These are phyloP conservation scores for Corylus avellana DNA, from an alignment of 306 rosid genomes.

Conservation along the genomic window DNA sequence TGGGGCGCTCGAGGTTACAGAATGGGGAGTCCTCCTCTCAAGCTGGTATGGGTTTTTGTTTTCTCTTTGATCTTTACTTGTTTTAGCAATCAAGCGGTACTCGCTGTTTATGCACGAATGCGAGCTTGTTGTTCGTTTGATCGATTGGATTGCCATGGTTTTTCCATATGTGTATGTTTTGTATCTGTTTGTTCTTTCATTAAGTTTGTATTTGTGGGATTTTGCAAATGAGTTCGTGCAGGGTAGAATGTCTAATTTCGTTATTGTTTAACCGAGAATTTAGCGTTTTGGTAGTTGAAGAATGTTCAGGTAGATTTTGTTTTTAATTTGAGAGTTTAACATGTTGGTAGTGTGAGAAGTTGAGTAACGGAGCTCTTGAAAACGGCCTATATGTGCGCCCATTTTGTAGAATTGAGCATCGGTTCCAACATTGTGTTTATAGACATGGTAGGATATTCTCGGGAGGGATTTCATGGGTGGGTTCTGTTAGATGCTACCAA, in stretches of 20 bases:
- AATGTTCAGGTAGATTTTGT: not conserved
- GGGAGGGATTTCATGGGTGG: not conserved
- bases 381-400: not conserved
- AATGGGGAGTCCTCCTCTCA: conserved; percentile 67
- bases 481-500: not conserved
- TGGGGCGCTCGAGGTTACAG: conserved; percentile 60
- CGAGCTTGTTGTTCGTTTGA: not conserved
- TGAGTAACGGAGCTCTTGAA: not conserved
- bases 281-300: not conserved
- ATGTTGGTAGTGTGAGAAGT: not conserved
- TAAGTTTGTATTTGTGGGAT: not conserved
- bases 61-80: not conserved
- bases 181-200: not conserved
- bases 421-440: not conserved
- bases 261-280: not conserved
- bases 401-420: not conserved
- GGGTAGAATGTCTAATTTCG: not conserved
- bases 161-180: not conserved
- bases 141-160: not conserved
- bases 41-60: conserved; percentile 48
- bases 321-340: not conserved
- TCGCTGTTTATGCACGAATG: not conserved
- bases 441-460: not conserved
- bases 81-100: not conserved
- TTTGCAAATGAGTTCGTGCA: not conserved